phyloP scores from a whole-genome alignment of 345 rosid species.

The Eucalyptus sp. region DNA sequence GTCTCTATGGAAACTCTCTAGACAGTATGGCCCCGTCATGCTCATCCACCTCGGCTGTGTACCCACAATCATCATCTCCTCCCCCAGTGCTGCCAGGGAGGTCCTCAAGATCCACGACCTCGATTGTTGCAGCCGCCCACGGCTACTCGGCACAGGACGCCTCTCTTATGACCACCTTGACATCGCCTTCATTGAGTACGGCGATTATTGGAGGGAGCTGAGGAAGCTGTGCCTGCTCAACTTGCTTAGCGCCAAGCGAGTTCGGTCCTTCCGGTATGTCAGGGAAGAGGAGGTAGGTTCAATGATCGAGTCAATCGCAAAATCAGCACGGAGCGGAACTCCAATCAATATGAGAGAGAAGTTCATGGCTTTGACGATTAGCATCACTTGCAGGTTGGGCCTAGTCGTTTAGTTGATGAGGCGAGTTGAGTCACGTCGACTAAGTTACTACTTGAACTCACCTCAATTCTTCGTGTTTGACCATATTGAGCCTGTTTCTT shows the following conservation, averaged over 20 bases:
- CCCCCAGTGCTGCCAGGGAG: slow-evolving; percentile 1
- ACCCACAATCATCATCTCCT: slow-evolving; percentile 5
- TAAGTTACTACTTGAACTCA: background rate
- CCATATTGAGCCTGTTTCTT: background rate
- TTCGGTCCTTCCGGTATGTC: background rate
- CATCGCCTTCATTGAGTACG: slow-evolving; percentile 7
- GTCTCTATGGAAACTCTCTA: slow-evolving; percentile 3
- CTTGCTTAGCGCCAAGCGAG: slow-evolving; percentile 7
- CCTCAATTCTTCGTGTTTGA: background rate
- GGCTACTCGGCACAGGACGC: background rate
- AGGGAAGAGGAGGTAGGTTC: slow-evolving; percentile 15
- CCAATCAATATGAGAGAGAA: slow-evolving; percentile 14
- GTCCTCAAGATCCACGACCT: slow-evolving; percentile 13
- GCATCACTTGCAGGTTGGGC: background rate
- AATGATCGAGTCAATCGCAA: slow-evolving; percentile 11
- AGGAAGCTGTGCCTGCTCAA: slow-evolving; percentile 12
- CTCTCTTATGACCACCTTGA: slow-evolving; percentile 19
- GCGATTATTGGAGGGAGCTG: slow-evolving; percentile 2
- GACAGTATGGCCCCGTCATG: slow-evolving; percentile 19
- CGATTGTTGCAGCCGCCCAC: slow-evolving; percentile 4
- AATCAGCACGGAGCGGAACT: background rate
- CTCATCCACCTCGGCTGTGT: slow-evolving; percentile 11
- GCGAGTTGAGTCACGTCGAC: background rate
- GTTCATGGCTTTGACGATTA: slow-evolving; percentile 5
- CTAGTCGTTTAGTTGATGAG: background rate